A percentile compares a stretch with the other conserved stretches of the same genome.
These are phyloP conservation scores for Pascua guehoae DNA, from an alignment of 1,284 basidiomycete genomes.

Conservation along the genomic window DNA sequence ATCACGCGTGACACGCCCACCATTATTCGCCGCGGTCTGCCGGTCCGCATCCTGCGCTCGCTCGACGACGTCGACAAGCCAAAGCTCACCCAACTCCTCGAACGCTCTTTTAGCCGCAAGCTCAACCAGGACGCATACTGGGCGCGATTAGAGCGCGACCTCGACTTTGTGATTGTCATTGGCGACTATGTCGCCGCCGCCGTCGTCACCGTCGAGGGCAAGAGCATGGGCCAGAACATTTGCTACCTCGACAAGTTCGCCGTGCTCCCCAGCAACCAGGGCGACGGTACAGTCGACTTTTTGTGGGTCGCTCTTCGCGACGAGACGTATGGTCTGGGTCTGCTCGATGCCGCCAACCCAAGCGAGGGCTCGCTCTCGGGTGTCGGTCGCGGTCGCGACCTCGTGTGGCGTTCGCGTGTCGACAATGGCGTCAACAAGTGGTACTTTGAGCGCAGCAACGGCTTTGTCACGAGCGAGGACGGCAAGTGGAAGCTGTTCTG, in stretches of 20 bases:
- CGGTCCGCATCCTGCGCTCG: constrained; percentile 71
- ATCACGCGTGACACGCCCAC: constrained; percentile 90
- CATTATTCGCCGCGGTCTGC: constrained; percentile 80
- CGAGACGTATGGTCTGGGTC: constrained; percentile 93
- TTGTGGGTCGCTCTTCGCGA: constrained; percentile 98
- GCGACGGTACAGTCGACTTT: constrained; percentile 98
- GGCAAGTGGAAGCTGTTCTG: constrained; percentile 91
- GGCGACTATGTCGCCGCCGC: constrained; percentile 96
- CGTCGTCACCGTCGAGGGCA: constrained; percentile 80
- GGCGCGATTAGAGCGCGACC: constrained; percentile 63
- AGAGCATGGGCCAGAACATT: constrained; percentile 51
- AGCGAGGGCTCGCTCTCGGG: constrained; percentile 84
- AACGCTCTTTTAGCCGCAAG: constrained; percentile 75
- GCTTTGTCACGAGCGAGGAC: constrained; percentile 60
- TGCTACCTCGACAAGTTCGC: constrained; percentile 99
- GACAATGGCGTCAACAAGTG: constrained; percentile 98
- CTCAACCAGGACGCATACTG: constrained; percentile 77
- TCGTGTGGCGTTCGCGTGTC: constrained; percentile 89
- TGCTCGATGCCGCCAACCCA: constrained; percentile 90
- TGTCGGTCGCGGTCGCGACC: constrained; percentile 80
- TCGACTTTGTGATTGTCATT: constrained; percentile 92
- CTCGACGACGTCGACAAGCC: constrained; percentile 64
- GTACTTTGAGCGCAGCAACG: constrained; percentile 96
- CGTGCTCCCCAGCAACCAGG: constrained; percentile 88
- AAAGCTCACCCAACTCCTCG: constrained; percentile 76